Evolutionary conservation across 2,329 filamentous ascomycete species (phyloP).

Genomic region (Xylariomycetidae sp.): DNA sequence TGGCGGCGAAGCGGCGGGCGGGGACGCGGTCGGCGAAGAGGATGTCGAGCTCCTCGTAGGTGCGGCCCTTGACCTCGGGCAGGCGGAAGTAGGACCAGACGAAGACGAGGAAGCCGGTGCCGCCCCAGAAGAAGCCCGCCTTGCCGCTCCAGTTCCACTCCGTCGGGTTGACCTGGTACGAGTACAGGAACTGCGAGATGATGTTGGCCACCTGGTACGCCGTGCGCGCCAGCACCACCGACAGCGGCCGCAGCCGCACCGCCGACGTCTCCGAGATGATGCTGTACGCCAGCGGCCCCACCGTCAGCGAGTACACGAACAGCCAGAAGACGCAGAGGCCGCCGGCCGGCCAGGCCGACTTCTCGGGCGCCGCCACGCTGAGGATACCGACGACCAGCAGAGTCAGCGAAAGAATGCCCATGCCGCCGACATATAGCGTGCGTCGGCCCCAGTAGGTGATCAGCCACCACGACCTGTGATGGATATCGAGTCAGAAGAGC

Average conservation of each 20-base stretch:
- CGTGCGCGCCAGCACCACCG: constrained; percentile 37
- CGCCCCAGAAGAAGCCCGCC: constrained; percentile 38
- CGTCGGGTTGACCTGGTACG: constrained; percentile 32
- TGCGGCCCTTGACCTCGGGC: constrained; percentile 45
- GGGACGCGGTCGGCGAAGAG: constrained; percentile 39
- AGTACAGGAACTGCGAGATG: constrained; percentile 32
- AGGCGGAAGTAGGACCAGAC: constrained; percentile 46
- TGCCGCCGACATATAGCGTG: constrained; percentile 34
- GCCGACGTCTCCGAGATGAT: constrained; percentile 44
- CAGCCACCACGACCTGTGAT: constrained; percentile 33
- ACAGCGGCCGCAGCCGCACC: constrained; percentile 38
- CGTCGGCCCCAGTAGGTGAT: constrained; percentile 34
- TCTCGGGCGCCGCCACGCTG: constrained; percentile 34
- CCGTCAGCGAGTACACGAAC: constrained; percentile 39
- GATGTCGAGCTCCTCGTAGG: constrained; percentile 47
- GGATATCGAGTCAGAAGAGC: neutral
- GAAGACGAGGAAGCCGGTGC: constrained; percentile 36
- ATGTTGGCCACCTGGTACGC: constrained; percentile 40
- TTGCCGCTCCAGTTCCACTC: constrained; percentile 35
- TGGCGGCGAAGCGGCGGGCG: constrained; percentile 32
- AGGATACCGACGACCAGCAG: constrained; percentile 35
- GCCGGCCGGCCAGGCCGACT: constrained; percentile 35
- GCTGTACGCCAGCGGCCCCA: constrained; percentile 41
- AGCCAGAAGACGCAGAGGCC: constrained; percentile 38
- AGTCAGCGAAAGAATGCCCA: constrained; percentile 29